Evolutionary conservation across 2,329 filamentous ascomycete genomes (phyloP).

Genomic region (Botrytis galanthina): DNA sequence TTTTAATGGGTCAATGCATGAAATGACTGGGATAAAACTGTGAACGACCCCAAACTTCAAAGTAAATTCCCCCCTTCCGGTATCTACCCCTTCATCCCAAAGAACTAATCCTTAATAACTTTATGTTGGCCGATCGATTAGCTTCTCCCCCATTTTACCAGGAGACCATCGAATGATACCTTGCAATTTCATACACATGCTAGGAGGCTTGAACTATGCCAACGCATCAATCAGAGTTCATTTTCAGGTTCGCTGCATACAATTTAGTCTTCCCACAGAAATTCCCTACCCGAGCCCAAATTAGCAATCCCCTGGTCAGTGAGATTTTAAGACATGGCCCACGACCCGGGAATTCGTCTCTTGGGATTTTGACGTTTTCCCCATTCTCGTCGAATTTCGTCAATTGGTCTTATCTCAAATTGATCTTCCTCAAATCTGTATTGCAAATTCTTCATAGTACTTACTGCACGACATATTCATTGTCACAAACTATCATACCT

Average conservation of each 20-base stretch:
- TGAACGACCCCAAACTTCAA: background rate
- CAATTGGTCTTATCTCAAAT: background rate
- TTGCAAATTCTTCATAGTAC: background rate
- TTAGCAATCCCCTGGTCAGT: slow-evolving; percentile 7
- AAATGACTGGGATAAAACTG: slow-evolving; percentile 14
- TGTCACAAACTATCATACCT: too few species aligned
- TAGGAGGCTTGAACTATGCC: slow-evolving; percentile 9
- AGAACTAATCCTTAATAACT: background rate
- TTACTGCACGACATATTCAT: background rate
- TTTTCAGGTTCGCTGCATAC: background rate
- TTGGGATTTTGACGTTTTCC: slow-evolving; percentile 16
- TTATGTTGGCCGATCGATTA: background rate
- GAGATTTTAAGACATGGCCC: slow-evolving; percentile 20
- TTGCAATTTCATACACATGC: background rate
- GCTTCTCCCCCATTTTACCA: background rate
- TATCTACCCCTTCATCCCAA: background rate
- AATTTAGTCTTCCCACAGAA: slow-evolving; percentile 7
- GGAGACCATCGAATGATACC: background rate
- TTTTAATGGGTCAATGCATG: slow-evolving; percentile 19
- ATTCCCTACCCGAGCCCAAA: slow-evolving; percentile 2
- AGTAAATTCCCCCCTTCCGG: background rate
- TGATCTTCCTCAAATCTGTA: background rate
- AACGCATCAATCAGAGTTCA: slow-evolving; percentile 18
- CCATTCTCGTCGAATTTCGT: slow-evolving; percentile 10
- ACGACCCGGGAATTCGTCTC: slow-evolving; percentile 20